Percentiles rank a stretch among this genome's conserved stretches.
phyloP scores from a whole-genome alignment of 2,329 filamentous ascomycete species.

The Cladosporium sp. region DNA sequence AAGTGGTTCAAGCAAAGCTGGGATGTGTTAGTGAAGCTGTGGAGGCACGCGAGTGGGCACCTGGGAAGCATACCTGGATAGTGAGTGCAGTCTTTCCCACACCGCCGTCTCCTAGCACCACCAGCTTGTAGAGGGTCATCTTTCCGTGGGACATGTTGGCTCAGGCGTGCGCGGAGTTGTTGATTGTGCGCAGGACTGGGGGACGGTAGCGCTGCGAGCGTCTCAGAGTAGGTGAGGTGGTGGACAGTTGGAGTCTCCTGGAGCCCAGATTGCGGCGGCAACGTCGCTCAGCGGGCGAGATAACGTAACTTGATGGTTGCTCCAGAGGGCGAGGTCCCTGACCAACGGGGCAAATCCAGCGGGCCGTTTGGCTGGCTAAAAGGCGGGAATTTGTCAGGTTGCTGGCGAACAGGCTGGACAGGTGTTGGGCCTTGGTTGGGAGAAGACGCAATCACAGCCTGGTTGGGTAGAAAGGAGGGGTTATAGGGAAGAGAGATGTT shows the following conservation, averaged over 20 bases:
- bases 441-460: neutral
- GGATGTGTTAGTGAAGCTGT: neutral
- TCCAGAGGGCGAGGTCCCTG: conserved; percentile 12
- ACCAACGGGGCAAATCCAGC: conserved; percentile 11
- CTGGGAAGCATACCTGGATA: conserved; percentile 57
- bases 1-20: conserved; percentile 97
- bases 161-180: conserved; percentile 1
- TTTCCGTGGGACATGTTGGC: conserved; percentile 32
- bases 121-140: conserved; percentile 69
- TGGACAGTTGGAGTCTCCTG: neutral
- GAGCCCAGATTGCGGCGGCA: conserved; percentile 1
- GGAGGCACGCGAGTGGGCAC: neutral
- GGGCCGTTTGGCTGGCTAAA: conserved; percentile 13
- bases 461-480: neutral
- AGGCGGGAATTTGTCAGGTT: conserved; percentile 8
- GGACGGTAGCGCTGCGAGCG: conserved; percentile 2
- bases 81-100: conserved; percentile 99
- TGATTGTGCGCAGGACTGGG: conserved; percentile 2
- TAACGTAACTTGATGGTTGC: conserved; percentile 6
- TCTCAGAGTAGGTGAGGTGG: conserved; percentile 3
- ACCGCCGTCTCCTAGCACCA: conserved; percentile 95
- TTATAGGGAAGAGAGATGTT: conserved; percentile 2
- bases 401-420: neutral
- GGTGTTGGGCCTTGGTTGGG: neutral
- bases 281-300: conserved; percentile 7